A percentile compares a stretch with the other conserved stretches of the same genome.
Evolutionary conservation across 371 early-diverging fungal genomes (phyloP).

Genomic region (Mortierella sp.): DNA sequence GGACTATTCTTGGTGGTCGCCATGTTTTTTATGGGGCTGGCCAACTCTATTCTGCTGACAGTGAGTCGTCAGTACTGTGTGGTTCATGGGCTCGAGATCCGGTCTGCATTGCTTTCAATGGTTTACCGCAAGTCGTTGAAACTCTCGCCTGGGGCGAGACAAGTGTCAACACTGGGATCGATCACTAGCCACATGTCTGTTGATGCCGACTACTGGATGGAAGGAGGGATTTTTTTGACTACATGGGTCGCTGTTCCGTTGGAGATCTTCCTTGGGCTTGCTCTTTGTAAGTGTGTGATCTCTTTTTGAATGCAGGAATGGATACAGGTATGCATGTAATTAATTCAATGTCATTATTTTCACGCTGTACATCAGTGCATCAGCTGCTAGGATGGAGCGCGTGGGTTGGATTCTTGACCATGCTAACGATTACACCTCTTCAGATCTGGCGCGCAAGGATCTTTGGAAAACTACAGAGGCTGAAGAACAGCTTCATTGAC

Average conservation of each 20-base stretch:
- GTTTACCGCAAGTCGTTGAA: constrained; percentile 16
- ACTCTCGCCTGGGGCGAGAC: constrained; percentile 60
- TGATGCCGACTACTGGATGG: constrained; percentile 16
- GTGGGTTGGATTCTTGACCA: constrained; percentile 21
- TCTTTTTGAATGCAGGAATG: too few relatives aligned
- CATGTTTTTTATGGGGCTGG: constrained; percentile 2
- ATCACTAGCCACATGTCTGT: constrained; percentile 11
- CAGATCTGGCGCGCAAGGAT: constrained; percentile 30
- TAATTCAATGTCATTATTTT: constrained; percentile 9
- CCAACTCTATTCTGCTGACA: neutral
- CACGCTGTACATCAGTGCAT: too few relatives aligned
- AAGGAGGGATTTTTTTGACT: constrained; percentile 5
- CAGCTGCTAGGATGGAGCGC: constrained; percentile 32
- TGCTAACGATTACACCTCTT: constrained; percentile 22
- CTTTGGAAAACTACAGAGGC: neutral
- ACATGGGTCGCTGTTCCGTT: constrained; percentile 19
- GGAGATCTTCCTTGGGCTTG: neutral
- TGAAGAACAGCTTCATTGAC: constrained; percentile 26
- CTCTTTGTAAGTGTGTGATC: constrained; percentile 4
- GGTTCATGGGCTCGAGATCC: neutral
- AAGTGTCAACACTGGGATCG: constrained; percentile 46
- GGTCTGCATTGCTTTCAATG: constrained; percentile 14
- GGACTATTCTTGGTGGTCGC: constrained; percentile 8
- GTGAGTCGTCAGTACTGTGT: neutral
- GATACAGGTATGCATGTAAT: neutral